Evolutionary conservation across 495 filamentous ascomycete genomes (phyloP).

Genomic region (Hypoxylon rickii): DNA sequence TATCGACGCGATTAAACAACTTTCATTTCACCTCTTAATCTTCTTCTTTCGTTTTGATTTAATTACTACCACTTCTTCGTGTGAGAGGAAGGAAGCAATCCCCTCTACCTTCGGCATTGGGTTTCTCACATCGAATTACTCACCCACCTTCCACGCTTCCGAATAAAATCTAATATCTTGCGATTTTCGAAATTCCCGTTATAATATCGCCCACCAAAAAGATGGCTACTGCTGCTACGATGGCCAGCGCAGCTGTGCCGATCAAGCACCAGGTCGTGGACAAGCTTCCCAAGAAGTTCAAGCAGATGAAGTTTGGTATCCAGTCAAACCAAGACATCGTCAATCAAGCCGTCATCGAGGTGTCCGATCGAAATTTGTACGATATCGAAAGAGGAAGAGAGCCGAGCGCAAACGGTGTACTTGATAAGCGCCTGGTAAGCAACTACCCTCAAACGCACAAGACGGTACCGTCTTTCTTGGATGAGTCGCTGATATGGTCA

Average conservation of each 20-base stretch:
- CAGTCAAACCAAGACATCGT: conserved; percentile 93
- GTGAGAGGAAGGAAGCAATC: conserved; percentile 13
- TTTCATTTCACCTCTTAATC: neutral
- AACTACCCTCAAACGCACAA: too few species aligned
- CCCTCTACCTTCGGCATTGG: neutral
- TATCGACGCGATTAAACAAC: neutral
- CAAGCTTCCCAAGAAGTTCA: conserved; percentile 85
- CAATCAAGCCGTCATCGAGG: conserved; percentile 89
- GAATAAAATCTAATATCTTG: too few species aligned
- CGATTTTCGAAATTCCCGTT: neutral
- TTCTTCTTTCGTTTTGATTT: neutral
- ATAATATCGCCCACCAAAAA: conserved; percentile 1
- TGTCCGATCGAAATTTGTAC: conserved; percentile 88
- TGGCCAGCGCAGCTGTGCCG: conserved; percentile 33
- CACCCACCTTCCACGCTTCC: conserved; percentile 8
- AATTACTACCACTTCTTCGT: neutral
- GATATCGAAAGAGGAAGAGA: conserved; percentile 75
- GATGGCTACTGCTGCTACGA: conserved; percentile 29
- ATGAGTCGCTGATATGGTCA: conserved; percentile 26
- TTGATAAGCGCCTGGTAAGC: conserved; percentile 76
- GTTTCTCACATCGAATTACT: conserved; percentile 11
- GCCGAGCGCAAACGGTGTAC: conserved; percentile 76
- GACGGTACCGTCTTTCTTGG: neutral
- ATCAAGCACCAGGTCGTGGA: conserved; percentile 90
- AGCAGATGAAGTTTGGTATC: conserved; percentile 90